Evolutionary conservation across 2,329 filamentous ascomycete species (phyloP).

Genomic region (Simplicillium aogashimaense): DNA sequence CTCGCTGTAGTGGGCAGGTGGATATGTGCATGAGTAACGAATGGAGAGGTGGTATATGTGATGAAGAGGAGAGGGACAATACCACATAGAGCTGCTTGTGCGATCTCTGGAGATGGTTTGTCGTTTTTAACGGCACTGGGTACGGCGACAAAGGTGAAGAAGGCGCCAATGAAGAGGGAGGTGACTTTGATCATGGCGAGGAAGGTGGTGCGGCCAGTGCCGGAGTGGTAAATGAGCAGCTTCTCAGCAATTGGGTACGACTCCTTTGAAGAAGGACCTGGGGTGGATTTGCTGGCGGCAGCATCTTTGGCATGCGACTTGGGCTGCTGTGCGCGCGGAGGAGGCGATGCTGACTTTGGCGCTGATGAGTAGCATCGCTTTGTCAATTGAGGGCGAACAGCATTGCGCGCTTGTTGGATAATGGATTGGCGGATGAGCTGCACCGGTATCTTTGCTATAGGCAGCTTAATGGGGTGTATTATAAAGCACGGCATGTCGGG

Average conservation of each 20-base stretch:
- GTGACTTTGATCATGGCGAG: conserved; percentile 63
- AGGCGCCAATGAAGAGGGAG: conserved; percentile 57
- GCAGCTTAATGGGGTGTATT: no score
- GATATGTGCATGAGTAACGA: conserved; percentile 63
- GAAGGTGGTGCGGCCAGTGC: conserved; percentile 55
- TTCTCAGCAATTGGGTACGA: conserved; percentile 34
- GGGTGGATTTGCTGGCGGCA: no score
- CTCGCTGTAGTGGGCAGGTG: conserved; percentile 57
- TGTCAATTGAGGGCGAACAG: no score
- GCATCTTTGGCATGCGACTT: no score
- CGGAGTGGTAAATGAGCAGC: conserved; percentile 67
- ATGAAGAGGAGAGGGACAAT: conserved; percentile 56
- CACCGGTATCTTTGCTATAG: no score
- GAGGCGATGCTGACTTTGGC: neutral
- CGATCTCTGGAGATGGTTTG: conserved; percentile 22
- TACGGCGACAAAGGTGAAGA: conserved; percentile 54
- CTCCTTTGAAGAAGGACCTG: no score
- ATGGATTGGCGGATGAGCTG: no score
- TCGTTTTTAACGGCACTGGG: conserved; percentile 43
- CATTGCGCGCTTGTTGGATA: no score
- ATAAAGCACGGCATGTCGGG: no score
- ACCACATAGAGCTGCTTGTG: conserved; percentile 44
- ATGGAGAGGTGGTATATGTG: conserved; percentile 55
- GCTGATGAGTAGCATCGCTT: no score
- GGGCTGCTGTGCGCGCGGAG: no score